Percentiles rank a stretch among this genome's conserved stretches.
phyloP scores from a whole-genome alignment of 768 basidiomycete species.

The Harrya chromipes region DNA sequence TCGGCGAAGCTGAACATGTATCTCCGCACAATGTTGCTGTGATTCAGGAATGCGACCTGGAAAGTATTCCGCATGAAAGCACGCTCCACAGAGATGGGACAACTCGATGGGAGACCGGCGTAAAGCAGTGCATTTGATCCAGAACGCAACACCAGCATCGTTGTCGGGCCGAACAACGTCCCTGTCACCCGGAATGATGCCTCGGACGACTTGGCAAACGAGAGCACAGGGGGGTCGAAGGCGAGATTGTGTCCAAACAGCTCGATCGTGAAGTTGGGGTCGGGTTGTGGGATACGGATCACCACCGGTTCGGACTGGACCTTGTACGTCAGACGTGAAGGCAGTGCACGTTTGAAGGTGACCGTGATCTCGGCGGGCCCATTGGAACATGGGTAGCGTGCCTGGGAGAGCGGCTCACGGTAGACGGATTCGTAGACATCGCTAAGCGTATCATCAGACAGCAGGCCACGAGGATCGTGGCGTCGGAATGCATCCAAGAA shows the following conservation, averaged over 20 bases:
- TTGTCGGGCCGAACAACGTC: constrained; percentile 76
- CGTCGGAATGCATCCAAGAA: constrained; percentile 83
- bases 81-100: constrained; percentile 76
- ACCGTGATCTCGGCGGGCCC: constrained; percentile 52
- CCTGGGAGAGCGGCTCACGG: constrained; percentile 69
- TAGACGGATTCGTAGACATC: constrained; percentile 78
- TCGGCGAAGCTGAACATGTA: constrained; percentile 96
- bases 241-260: constrained; percentile 83
- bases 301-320: constrained; percentile 85
- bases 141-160: constrained; percentile 77
- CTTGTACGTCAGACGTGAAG: constrained; percentile 80
- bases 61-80: constrained; percentile 98
- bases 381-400: constrained; percentile 45
- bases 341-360: constrained; percentile 70
- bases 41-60: constrained; percentile 81
- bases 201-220: constrained; percentile 73
- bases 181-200: constrained; percentile 91
- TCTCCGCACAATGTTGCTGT: constrained; percentile 64
- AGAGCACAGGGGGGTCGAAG: constrained; percentile 84
- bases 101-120: constrained; percentile 75
- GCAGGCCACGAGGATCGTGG: constrained; percentile 65
- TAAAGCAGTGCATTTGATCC: constrained; percentile 85
- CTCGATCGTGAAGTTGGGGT: constrained; percentile 79
- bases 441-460: constrained; percentile 73
- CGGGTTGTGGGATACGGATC: constrained; percentile 80